A percentile compares a stretch with the other conserved stretches of the same genome.
Conservation (phyloP, 2,329 filamentous ascomycete genomes). For the Claviceps citrina region DNA sequence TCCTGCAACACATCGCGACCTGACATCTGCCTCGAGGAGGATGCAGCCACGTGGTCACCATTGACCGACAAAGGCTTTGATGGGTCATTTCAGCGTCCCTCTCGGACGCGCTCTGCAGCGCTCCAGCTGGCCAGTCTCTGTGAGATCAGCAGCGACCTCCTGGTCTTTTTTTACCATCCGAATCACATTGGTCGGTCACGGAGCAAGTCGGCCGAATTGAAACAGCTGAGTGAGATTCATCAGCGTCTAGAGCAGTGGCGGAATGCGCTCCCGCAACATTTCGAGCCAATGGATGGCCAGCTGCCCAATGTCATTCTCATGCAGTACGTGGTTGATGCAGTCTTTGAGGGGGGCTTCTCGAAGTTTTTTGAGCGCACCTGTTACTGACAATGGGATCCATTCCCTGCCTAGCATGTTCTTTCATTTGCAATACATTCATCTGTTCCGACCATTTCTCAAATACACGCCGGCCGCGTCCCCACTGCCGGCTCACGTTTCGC, state of each 20-base stretch:
- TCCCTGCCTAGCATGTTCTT: slow-evolving; percentile 72
- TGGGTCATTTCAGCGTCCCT: slow-evolving; percentile 58
- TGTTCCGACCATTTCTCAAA: slow-evolving; percentile 89
- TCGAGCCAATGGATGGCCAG: slow-evolving; percentile 80
- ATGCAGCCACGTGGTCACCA: slow-evolving; percentile 71
- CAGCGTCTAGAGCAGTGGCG: slow-evolving; percentile 83
- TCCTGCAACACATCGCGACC: slow-evolving; percentile 76
- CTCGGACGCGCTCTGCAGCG: slow-evolving; percentile 66
- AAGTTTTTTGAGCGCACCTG: too few species aligned
- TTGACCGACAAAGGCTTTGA: slow-evolving; percentile 75
- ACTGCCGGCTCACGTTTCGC: slow-evolving; percentile 73
- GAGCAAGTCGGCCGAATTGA: slow-evolving; percentile 71
- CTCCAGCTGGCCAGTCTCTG: slow-evolving; percentile 71
- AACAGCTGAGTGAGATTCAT: slow-evolving; percentile 84
- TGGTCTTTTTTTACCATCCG: slow-evolving; percentile 85
- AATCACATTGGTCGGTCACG: slow-evolving; percentile 44
- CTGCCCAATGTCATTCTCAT: slow-evolving; percentile 64
- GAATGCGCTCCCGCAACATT: slow-evolving; percentile 64
- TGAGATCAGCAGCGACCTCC: slow-evolving; percentile 83
- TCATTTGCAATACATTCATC: slow-evolving; percentile 84
- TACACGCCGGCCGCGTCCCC: slow-evolving; percentile 72
- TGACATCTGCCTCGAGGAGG: slow-evolving; percentile 81
- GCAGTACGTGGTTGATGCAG: slow-evolving; percentile 54
- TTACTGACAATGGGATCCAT: slow-evolving; percentile 16
- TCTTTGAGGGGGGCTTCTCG: too few species aligned